A percentile compares a stretch with the other conserved stretches of the same genome.
Conservation (phyloP, 495 filamentous ascomycete genomes). For the Elaphomyces granulatus region DNA sequence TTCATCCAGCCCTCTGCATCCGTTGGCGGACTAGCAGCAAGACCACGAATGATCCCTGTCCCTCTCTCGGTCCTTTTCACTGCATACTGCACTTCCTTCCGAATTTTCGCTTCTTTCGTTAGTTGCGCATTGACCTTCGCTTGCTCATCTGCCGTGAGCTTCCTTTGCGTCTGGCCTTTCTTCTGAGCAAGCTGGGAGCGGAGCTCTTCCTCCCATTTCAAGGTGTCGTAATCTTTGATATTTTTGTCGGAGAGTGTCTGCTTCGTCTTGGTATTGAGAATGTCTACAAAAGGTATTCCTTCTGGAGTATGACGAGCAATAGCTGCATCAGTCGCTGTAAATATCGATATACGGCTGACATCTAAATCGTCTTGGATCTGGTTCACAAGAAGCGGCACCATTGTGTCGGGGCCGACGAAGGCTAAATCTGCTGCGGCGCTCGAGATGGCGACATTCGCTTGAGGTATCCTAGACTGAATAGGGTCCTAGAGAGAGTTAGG, state of each 20-base stretch:
- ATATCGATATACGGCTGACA: constrained; percentile 43
- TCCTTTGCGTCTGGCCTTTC: constrained; percentile 78
- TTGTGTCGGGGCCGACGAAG: constrained; percentile 76
- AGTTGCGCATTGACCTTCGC: constrained; percentile 84
- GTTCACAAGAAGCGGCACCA: constrained; percentile 60
- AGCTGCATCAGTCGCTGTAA: constrained; percentile 76
- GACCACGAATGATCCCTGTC: constrained; percentile 65
- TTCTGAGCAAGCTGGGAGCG: constrained; percentile 75
- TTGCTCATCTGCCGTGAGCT: constrained; percentile 77
- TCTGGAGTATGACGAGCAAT: constrained; percentile 84
- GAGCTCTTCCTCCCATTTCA: constrained; percentile 97
- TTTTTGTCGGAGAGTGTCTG: constrained; percentile 60
- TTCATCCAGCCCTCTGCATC: constrained; percentile 80
- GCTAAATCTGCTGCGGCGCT: constrained; percentile 75
- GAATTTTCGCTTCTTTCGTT: constrained; percentile 68
- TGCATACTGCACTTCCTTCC: constrained; percentile 49
- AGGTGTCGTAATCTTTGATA: constrained; percentile 79
- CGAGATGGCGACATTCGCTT: constrained; percentile 54
- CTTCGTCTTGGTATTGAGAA: constrained; percentile 63
- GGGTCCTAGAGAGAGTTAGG: constrained; percentile 14
- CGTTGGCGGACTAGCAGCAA: constrained; percentile 73
- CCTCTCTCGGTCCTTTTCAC: constrained; percentile 60
- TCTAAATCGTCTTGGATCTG: constrained; percentile 60
- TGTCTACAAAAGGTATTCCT: constrained; percentile 77
- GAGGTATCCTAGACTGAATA: constrained; percentile 25